These are phyloP conservation scores for Phytophthora cryptogea DNA, from an alignment of 352 stramenopile species.

Conservation along the genomic window DNA sequence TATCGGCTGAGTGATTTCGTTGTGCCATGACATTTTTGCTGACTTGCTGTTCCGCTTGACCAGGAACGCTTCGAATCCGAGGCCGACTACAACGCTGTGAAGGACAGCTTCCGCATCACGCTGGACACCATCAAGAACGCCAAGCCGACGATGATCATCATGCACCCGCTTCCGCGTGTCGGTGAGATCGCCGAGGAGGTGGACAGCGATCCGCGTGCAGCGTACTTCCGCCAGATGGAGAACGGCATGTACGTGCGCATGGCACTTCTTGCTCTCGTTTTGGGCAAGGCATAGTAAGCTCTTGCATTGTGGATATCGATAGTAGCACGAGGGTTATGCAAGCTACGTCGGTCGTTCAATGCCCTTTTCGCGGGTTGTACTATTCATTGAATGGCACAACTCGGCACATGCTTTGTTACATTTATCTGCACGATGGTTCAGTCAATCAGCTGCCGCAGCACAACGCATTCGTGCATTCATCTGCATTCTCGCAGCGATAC, in stretches of 20 bases:
- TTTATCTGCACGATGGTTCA: background rate
- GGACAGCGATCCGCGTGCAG: slow-evolving; percentile 94
- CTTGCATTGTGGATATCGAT: background rate
- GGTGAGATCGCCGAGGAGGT: slow-evolving; percentile 97
- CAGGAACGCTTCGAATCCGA: slow-evolving; percentile 95
- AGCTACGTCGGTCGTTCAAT: slow-evolving; percentile 3
- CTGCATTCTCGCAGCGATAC: slow-evolving; percentile 59
- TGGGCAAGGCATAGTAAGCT: slow-evolving; percentile 72
- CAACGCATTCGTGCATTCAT: slow-evolving; percentile 45
- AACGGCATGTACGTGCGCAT: slow-evolving; percentile 99
- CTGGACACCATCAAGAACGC: slow-evolving; percentile 70
- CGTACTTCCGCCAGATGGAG: slow-evolving; percentile 98
- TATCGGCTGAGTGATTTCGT: background rate
- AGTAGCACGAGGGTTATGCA: slow-evolving; percentile 7
- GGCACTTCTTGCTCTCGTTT: slow-evolving; percentile 95
- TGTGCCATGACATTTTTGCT: slow-evolving; percentile 2
- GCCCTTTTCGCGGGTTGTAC: slow-evolving; percentile 4
- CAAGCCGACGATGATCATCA: slow-evolving; percentile 94
- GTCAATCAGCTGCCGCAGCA: slow-evolving; percentile 32
- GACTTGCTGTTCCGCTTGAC: slow-evolving; percentile 2
- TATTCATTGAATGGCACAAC: slow-evolving; percentile 25
- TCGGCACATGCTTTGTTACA: slow-evolving; percentile 22
- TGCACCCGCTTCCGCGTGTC: slow-evolving; percentile 98
- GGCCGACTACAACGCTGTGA: slow-evolving; percentile 95
- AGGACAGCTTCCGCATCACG: slow-evolving; percentile 89